These are phyloP conservation scores for Gnaphalium uliginosum DNA, from an alignment of 129 eudicot species.

Conservation along the genomic window DNA sequence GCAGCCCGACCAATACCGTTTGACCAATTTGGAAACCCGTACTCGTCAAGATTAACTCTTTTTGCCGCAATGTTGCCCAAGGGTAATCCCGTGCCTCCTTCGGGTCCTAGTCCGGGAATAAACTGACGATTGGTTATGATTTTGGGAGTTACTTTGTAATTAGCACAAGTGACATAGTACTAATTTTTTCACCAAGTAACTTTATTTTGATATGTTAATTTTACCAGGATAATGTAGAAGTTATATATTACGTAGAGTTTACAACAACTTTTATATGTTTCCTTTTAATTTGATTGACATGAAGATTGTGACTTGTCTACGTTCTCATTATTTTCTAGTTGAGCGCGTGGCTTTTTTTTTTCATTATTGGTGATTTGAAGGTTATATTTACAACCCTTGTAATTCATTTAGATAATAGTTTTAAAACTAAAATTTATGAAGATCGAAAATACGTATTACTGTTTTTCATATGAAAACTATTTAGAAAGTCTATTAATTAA, in stretches of 20 bases:
- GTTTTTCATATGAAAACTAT: too few species aligned
- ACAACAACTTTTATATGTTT: neutral
- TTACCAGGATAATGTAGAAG: too few species aligned
- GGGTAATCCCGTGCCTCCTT: conserved; percentile 44
- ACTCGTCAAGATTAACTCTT: conserved; percentile 10
- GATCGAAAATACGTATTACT: too few species aligned
- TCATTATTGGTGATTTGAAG: too few species aligned
- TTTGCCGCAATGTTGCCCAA: conserved; percentile 45
- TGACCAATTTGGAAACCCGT: conserved; percentile 2
- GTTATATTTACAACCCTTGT: too few species aligned
- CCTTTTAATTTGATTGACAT: neutral
- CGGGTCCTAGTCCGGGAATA: conserved; percentile 50
- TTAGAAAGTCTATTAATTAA: too few species aligned
- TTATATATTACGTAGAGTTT: too few species aligned
- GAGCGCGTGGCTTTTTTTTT: too few species aligned
- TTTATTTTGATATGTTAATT: too few species aligned
- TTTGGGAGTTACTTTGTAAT: neutral
- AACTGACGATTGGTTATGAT: conserved; percentile 4
- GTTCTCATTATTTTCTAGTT: neutral
- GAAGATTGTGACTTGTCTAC: neutral
- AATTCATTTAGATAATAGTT: too few species aligned
- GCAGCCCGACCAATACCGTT: conserved; percentile 25
- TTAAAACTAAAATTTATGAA: too few species aligned
- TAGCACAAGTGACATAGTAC: neutral
- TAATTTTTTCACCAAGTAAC: neutral